Evolutionary conservation across 2,329 filamentous ascomycete species (phyloP), one percentile per base, ranked within the genome.

Genomic region (Clonostachys rhizophaga): DNA sequence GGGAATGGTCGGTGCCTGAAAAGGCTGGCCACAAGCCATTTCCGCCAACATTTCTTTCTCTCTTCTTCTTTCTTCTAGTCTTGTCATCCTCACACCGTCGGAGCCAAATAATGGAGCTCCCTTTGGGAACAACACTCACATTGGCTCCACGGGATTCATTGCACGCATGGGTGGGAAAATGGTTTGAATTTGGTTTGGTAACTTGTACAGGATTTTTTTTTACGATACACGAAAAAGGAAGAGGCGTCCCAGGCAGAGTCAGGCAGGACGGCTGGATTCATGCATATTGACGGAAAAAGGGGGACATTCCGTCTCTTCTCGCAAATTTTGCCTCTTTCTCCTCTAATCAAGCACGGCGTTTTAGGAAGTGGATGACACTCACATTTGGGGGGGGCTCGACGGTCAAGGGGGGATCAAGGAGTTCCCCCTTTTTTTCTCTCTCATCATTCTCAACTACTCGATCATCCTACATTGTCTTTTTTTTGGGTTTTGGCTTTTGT

Each of bases 1-100:
- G 47, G 78, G 78, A 47, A 79, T 80, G 72, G 75, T 79, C 49
- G 75, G 76, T 50, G 78, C 74, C 59, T 83, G 72, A 71, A 20
- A 18, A 30, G 9, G 17, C 34, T 12, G n/a, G 34, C 34, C 16
- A 17, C 20, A 4, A 24, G 36, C 35, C 43, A 17, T 20, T 17
- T 50, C 39, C n/a, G 3, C n/a, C 33, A 13, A n/a, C 5, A n/a
- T 33, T 13, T 44, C 33, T 39, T 39, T 39, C 36, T n/a, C 10
- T 39, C 36, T 39, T 11, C 36, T 39, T 39, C 14, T 18, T 39
- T 39, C 14, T 39, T 39, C 3, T 2, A 8, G 17, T n/a, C 14
- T 18, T 18, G 11, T n/a, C 36, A 30, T 30, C 24, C 24, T 30
- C 24, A 30, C 8, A 14, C 36, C 36, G 35, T 35, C 35, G 17